Conservation (phyloP, 2,329 filamentous ascomycete genomes). For the Botrytis deweyae region DNA sequence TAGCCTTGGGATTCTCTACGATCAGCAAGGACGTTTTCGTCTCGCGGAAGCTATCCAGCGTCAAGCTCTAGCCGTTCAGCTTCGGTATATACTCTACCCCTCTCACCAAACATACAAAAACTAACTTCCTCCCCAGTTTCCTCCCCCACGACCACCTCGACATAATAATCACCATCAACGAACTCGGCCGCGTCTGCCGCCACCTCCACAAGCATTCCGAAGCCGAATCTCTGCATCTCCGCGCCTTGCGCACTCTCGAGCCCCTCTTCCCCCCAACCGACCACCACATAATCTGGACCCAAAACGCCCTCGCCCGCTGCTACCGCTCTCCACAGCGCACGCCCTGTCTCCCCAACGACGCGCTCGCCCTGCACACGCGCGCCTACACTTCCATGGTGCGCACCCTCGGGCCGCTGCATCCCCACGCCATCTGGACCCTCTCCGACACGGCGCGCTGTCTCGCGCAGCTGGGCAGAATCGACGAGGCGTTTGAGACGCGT, state of each 20-base stretch:
- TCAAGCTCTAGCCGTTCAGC: conserved; percentile 21
- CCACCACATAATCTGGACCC: conserved; percentile 19
- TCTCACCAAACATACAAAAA: background rate
- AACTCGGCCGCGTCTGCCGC: conserved; percentile 19
- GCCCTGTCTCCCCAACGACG: background rate
- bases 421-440: conserved; percentile 16
- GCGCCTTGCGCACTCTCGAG: conserved; percentile 5
- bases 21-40: conserved; percentile 19
- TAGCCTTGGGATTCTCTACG: conserved; percentile 21
- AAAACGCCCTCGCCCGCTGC: conserved; percentile 18
- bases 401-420: background rate
- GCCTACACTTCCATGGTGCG: conserved; percentile 11
- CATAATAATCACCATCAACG: conserved; percentile 21
- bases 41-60: conserved; percentile 19
- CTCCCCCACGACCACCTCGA: conserved; percentile 18
- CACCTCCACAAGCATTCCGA: conserved; percentile 16
- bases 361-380: conserved; percentile 4
- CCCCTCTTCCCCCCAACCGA: conserved; percentile 14
- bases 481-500: conserved; percentile 1
- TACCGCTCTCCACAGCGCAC: background rate
- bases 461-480: background rate
- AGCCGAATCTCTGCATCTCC: conserved; percentile 16
- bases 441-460: conserved; percentile 16
- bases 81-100: background rate
- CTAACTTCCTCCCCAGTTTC: background rate